A percentile compares a stretch with the other conserved stretches of the same genome.
These are phyloP conservation scores for Eragrostis curvula DNA, from an alignment of 176 grass and related monocot species.

Conservation along the genomic window DNA sequence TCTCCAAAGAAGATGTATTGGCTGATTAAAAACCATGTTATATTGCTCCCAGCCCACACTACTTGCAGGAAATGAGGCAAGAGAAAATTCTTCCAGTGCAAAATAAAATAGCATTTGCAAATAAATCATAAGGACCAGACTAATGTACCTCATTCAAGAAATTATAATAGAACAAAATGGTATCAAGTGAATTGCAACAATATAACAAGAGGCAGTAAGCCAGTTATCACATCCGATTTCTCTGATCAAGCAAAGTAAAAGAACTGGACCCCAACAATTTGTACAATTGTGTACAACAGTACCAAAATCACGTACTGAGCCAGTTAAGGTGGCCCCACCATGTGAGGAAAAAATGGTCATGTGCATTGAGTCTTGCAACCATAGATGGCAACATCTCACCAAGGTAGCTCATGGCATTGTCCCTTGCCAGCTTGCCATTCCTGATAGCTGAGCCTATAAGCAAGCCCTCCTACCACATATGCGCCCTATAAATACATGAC, in stretches of 20 bases:
- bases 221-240: background rate
- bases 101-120: conserved; percentile 11
- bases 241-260: conserved; percentile 21
- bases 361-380: conserved; percentile 25
- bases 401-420: conserved; percentile 42
- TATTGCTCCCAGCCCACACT: conserved; percentile 10
- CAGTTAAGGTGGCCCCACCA: too few species aligned
- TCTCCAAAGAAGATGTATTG: background rate
- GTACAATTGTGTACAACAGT: background rate
- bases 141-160: background rate
- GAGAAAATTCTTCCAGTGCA: background rate
- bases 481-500: conserved; percentile 42
- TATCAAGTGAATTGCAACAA: background rate
- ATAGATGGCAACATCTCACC: conserved; percentile 42
- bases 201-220: conserved; percentile 3
- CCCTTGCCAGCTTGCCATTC: conserved; percentile 38
- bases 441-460: conserved; percentile 20
- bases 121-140: background rate
- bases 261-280: background rate
- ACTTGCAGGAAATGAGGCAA: background rate
- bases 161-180: background rate
- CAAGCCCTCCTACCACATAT: conserved; percentile 4
- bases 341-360: conserved; percentile 17
- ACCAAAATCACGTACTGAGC: background rate
- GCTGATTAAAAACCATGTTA: background rate